Evolutionary conservation across 176 grass and related monocot species (phyloP).

Genomic region (Juncus effusus): DNA sequence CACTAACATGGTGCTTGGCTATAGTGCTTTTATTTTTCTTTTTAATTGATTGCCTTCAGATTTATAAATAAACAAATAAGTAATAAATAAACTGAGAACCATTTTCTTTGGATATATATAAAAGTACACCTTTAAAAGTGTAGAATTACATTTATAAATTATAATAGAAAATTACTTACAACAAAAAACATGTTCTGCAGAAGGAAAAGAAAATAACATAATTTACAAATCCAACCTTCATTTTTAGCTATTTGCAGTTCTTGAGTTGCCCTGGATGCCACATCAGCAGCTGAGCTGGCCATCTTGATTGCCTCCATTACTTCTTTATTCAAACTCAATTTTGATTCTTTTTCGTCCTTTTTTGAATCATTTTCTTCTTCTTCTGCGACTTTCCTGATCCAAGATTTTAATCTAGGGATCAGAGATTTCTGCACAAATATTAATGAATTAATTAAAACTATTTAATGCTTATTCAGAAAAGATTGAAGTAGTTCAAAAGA

Average conservation of each 20-base stretch:
- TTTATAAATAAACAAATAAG: too few relatives aligned
- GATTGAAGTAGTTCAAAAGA: too few relatives aligned
- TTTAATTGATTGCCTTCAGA: too few relatives aligned
- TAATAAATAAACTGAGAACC: too few relatives aligned
- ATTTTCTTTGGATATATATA: too few relatives aligned
- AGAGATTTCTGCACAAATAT: constrained; percentile 56
- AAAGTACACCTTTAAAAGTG: too few relatives aligned
- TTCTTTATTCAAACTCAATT: constrained; percentile 40
- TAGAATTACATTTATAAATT: too few relatives aligned
- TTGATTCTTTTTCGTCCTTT: constrained; percentile 14
- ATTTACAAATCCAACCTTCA: constrained; percentile 46
- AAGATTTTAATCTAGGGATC: constrained; percentile 71
- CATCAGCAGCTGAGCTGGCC: constrained; percentile 59
- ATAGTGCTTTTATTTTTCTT: too few relatives aligned
- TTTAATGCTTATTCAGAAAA: too few relatives aligned
- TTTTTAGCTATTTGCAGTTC: constrained; percentile 70
- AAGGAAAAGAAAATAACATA: background rate
- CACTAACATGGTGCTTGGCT: too few relatives aligned
- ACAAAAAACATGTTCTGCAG: too few relatives aligned
- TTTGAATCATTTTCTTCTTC: constrained; percentile 45
- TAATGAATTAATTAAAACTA: background rate
- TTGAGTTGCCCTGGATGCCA: constrained; percentile 59
- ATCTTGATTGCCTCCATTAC: constrained; percentile 66
- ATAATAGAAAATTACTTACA: too few relatives aligned
- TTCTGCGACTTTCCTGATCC: constrained; percentile 63